Evolutionary conservation across 2,329 filamentous ascomycete species (phyloP).

Genomic region (Fusarium temperatum): DNA sequence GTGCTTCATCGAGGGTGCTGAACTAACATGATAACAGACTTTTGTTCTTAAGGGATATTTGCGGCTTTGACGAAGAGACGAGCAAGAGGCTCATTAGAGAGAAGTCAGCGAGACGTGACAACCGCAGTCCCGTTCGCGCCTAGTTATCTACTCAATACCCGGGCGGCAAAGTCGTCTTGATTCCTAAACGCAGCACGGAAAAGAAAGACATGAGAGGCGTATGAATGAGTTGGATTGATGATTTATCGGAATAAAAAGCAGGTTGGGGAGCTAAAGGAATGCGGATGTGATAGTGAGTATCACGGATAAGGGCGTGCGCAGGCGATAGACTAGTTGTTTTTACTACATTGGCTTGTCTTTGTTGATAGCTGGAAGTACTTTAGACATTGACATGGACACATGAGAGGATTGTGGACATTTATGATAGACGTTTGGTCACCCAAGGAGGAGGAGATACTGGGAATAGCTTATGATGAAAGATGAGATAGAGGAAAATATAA

Average conservation of each 20-base stretch:
- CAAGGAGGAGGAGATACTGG: constrained; percentile 3
- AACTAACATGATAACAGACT: constrained; percentile 51
- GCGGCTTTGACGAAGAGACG: constrained; percentile 64
- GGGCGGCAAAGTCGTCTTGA: background rate
- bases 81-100: constrained; percentile 59
- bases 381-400: constrained; percentile 38
- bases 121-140: constrained; percentile 41
- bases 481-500: background rate
- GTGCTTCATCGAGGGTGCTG: background rate
- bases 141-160: constrained; percentile 10
- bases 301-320: constrained; percentile 13
- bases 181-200: background rate
- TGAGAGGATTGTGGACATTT: constrained; percentile 28
- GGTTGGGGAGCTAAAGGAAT: constrained; percentile 9
- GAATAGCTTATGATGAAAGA: background rate
- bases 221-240: constrained; percentile 26
- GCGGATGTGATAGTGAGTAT: constrained; percentile 10
- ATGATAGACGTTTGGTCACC: constrained; percentile 39
- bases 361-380: constrained; percentile 18
- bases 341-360: constrained; percentile 22
- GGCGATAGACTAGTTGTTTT: constrained; percentile 23
- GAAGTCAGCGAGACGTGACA: constrained; percentile 43
- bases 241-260: constrained; percentile 31
- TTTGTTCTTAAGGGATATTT: constrained; percentile 59
- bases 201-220: constrained; percentile 1